A percentile compares a stretch with the other conserved stretches of the same genome.
These are phyloP conservation scores for Bjerkandera adusta DNA, from an alignment of 1,284 basidiomycete species.

Conservation along the genomic window DNA sequence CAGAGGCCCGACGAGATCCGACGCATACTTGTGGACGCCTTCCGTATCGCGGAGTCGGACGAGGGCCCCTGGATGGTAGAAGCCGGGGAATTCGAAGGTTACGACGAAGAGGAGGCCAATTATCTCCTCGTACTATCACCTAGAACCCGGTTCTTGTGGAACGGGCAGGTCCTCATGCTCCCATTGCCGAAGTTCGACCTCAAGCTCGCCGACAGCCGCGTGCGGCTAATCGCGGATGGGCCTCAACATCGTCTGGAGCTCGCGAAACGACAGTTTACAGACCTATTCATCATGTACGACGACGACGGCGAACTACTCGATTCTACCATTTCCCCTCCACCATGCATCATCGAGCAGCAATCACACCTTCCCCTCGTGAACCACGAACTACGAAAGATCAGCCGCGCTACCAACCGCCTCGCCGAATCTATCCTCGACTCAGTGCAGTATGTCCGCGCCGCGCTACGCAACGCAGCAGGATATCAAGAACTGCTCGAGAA, in stretches of 20 bases:
- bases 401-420: slow-evolving; percentile 84
- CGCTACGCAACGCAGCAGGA: slow-evolving; percentile 59
- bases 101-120: slow-evolving; percentile 52
- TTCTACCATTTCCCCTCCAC: slow-evolving; percentile 40
- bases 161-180: slow-evolving; percentile 81
- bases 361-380: slow-evolving; percentile 92
- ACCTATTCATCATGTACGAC: slow-evolving; percentile 58
- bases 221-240: slow-evolving; percentile 87
- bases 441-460: slow-evolving; percentile 77
- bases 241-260: slow-evolving; percentile 72
- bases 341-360: slow-evolving; percentile 80
- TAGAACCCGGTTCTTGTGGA: slow-evolving; percentile 89
- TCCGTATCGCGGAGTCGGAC: slow-evolving; percentile 66
- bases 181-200: slow-evolving; percentile 73
- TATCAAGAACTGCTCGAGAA: slow-evolving; percentile 91
- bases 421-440: slow-evolving; percentile 94
- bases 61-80: slow-evolving; percentile 57
- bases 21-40: slow-evolving; percentile 83
- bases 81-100: slow-evolving; percentile 45
- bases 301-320: slow-evolving; percentile 58
- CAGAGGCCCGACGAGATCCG: slow-evolving; percentile 83
- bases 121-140: slow-evolving; percentile 92
- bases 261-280: slow-evolving; percentile 79
- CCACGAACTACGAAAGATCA: slow-evolving; percentile 88
- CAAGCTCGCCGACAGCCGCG: slow-evolving; percentile 79